Evolutionary conservation across 495 filamentous ascomycete genomes (phyloP), one percentile per base, ranked within the genome.

Genomic region (Poronia punctata): DNA sequence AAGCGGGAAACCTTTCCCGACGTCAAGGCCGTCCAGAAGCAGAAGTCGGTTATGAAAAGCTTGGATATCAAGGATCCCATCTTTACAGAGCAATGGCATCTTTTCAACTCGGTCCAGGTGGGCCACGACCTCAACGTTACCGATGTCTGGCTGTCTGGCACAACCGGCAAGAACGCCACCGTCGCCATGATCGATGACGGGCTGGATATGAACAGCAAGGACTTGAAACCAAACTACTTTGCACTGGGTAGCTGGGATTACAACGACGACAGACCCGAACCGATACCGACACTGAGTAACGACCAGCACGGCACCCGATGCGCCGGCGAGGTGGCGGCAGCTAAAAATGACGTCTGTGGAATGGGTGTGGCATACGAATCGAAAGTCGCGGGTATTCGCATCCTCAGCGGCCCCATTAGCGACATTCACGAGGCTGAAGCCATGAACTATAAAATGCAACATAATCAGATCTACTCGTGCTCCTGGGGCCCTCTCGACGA

Each of bases 401-500:
- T 98, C 51, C 68, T 98, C 15, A 92, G 85, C 16, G 84, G 83
- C 48, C 61, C 83, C n/a, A 95, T 98, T 49, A 80, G 80, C 37
- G 92, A 98, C 61, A 79, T 82, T 21, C 92, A 98, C 52, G 92
- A 98, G 64, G 90, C 92, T 19, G 67, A 79, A 2, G 84, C 92
- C 15, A 80, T 98, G 73, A 95, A 93, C 65, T 95, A 88, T 61
- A 86, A 79, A 17, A 92, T 76, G 53, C 80, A 96, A 48, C 70
- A 86, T 26, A 98, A 95, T 54, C 83, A 95, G 44, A 96, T 98
- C 31, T 98, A 96, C 62, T 98, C 92, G 7, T 98, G 92, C 64
- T 96, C 90, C 0, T 98, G 92, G 92, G 92, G 92, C 0, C 92
- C 92, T 21, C 85, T 85, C 4, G 92, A 98, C 50, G 88, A 96